Conservation (phyloP, 2,329 filamentous ascomycete genomes). For the Colletotrichum sojae region DNA sequence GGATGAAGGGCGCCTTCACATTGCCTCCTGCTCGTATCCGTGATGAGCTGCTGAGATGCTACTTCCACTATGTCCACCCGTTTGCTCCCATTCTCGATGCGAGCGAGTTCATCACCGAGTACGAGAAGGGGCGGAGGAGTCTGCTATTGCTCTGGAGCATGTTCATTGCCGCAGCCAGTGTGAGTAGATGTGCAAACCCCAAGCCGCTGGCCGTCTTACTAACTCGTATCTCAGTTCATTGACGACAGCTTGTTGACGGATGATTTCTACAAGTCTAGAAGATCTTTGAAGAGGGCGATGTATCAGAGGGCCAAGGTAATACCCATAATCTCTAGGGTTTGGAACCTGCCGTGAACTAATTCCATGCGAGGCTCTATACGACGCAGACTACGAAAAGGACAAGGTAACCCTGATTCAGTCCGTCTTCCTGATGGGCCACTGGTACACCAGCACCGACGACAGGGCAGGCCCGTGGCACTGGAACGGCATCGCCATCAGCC, state of each 20-base stretch:
- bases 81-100: slow-evolving; percentile 45
- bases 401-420: slow-evolving; percentile 58
- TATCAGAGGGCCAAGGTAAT: slow-evolving; percentile 53
- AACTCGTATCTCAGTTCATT: not conserved
- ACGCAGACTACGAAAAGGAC: slow-evolving; percentile 52
- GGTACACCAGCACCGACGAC: slow-evolving; percentile 57
- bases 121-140: slow-evolving; percentile 30
- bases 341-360: not conserved
- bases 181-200: slow-evolving; percentile 42
- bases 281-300: slow-evolving; percentile 53
- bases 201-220: not conserved
- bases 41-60: slow-evolving; percentile 41
- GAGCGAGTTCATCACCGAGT: slow-evolving; percentile 40
- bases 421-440: slow-evolving; percentile 58
- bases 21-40: slow-evolving; percentile 36
- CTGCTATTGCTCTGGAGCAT: slow-evolving; percentile 49
- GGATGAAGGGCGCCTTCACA: slow-evolving; percentile 41
- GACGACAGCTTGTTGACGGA: slow-evolving; percentile 23
- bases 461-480: slow-evolving; percentile 60
- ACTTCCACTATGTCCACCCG: slow-evolving; percentile 47
- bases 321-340: too few relatives aligned
- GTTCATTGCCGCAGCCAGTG: slow-evolving; percentile 48
- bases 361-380: slow-evolving; percentile 11
- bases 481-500: slow-evolving; percentile 59
- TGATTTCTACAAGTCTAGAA: slow-evolving; percentile 46